phyloP scores from a whole-genome alignment of 768 basidiomycete species.

The Crepidotus variabilis region DNA sequence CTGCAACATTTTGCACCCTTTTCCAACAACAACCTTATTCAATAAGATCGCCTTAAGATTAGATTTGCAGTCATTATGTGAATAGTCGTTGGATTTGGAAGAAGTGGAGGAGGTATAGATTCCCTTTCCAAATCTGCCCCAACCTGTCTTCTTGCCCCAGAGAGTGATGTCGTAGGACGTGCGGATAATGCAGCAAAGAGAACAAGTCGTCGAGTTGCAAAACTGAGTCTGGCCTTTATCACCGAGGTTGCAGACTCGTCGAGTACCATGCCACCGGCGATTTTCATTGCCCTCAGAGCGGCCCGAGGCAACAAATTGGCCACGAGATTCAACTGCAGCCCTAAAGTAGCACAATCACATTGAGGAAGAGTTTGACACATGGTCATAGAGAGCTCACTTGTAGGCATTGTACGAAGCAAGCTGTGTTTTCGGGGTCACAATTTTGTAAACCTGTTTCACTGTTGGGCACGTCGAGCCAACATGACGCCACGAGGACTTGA shows the following conservation, averaged over 20 bases:
- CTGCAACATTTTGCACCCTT: slow-evolving; percentile 60
- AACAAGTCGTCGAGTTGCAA: slow-evolving; percentile 55
- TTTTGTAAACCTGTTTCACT: slow-evolving; percentile 63
- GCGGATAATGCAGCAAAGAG: slow-evolving; percentile 59
- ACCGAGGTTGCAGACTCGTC: slow-evolving; percentile 59
- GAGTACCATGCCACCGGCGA: slow-evolving; percentile 74
- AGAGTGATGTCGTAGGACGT: slow-evolving; percentile 62
- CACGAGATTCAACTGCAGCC: slow-evolving; percentile 51
- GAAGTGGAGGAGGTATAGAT: slow-evolving; percentile 77
- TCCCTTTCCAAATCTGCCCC: slow-evolving; percentile 71
- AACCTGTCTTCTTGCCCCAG: slow-evolving; percentile 68
- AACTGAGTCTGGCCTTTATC: slow-evolving; percentile 55
- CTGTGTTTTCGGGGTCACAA: slow-evolving; percentile 44
- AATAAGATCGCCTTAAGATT: slow-evolving; percentile 62
- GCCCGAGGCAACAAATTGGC: slow-evolving; percentile 51
- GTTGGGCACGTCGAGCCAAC: slow-evolving; percentile 48
- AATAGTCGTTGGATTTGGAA: slow-evolving; percentile 79
- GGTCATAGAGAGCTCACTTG: slow-evolving; percentile 33
- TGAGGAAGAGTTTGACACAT: neutral
- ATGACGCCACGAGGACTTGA: slow-evolving; percentile 69
- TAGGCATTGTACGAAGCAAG: slow-evolving; percentile 59
- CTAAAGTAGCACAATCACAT: slow-evolving; percentile 25
- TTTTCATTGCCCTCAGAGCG: slow-evolving; percentile 67
- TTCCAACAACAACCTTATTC: slow-evolving; percentile 72
- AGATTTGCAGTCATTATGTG: slow-evolving; percentile 52